Base-by-base conservation (phyloP, 345 rosid genomes). In the Lepidium africanum region DNA sequence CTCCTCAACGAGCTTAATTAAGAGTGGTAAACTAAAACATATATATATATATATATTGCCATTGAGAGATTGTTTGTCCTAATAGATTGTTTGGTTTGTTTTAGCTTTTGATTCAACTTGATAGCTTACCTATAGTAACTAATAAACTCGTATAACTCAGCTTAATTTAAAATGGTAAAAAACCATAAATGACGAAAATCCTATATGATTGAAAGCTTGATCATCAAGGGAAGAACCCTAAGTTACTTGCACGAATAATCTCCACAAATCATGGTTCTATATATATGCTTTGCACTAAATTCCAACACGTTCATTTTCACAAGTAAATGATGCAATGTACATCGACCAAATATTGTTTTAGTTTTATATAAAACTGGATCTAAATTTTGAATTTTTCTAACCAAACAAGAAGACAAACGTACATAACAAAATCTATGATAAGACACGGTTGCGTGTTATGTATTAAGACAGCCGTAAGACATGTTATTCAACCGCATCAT, bases 401-500 rank as follows among this genome's bases (percentile, higher is more conserved):
- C 9, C 8, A 32, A 42, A 27, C 10, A 10, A 15, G 14, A 65
- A 39, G 30, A 53, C 33, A 30, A 41, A 27, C 10, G 16, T 12
- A 50, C 12, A 33, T 11, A 43, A 71, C 49, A 63, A 35, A 32
- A 63, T 72, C 55, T 55, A 48, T 48, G 67, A 33, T 27, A 7
- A 33, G 47, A 72, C 60, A 65, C 59, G 66, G 27, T 56, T 57
- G 43, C 72, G 67, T 66, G 36, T 16, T 35, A 63, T 35, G 21
- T 71, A 36, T 11, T 3, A 43, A 43, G 41, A 12, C 55, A 46
- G 63, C 48, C 33, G 23, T 35, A 63, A 23, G 45, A 72, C 53
- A 65, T 30, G 33, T 39, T 39, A 48, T 56, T 72, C 71, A 72
- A 72, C 58, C 47, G 27, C 64, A 62, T 14, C 45, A 36, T 59